Percentiles rank a stretch among this genome's conserved stretches.
Conservation (phyloP, 2,329 filamentous ascomycete genomes). For the Endoconidiophora polonica region DNA sequence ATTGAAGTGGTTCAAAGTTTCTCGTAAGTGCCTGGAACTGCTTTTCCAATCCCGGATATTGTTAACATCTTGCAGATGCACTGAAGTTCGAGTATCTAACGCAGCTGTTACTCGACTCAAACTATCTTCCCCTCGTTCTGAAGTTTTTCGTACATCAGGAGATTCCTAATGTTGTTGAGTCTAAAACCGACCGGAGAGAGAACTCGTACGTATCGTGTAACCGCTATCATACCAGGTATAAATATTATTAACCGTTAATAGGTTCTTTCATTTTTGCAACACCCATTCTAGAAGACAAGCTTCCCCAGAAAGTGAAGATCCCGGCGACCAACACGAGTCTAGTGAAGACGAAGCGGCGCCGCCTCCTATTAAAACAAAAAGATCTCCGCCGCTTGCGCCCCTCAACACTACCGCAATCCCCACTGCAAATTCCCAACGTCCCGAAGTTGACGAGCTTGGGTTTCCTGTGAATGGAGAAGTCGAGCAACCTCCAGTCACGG, state of each 20-base stretch:
- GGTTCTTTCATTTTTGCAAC: constrained; percentile 86
- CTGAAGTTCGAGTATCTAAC: constrained; percentile 93
- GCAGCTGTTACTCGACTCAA: constrained; percentile 83
- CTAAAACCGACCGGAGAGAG: constrained; percentile 66
- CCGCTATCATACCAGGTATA: background rate
- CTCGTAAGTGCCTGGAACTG: constrained; percentile 44
- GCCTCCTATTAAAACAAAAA: constrained; percentile 57
- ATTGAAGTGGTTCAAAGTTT: constrained; percentile 91
- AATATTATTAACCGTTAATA: constrained; percentile 22
- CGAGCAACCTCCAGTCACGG: constrained; percentile 63
- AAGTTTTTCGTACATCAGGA: constrained; percentile 94
- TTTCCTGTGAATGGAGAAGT: constrained; percentile 51
- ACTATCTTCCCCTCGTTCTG: constrained; percentile 80
- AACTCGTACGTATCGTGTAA: constrained; percentile 42
- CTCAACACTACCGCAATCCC: constrained; percentile 13
- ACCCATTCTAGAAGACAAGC: constrained; percentile 30
- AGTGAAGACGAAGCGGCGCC: constrained; percentile 67
- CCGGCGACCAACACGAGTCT: constrained; percentile 25
- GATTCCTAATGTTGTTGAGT: constrained; percentile 75
- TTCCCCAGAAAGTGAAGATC: constrained; percentile 18
- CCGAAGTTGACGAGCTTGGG: constrained; percentile 72
- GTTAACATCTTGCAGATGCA: constrained; percentile 42
- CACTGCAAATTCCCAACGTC: constrained; percentile 21
- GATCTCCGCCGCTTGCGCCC: constrained; percentile 27
- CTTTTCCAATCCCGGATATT: constrained; percentile 11